Base-by-base conservation (phyloP, 352 stramenopile genomes). In the Pythium sp. region DNA sequence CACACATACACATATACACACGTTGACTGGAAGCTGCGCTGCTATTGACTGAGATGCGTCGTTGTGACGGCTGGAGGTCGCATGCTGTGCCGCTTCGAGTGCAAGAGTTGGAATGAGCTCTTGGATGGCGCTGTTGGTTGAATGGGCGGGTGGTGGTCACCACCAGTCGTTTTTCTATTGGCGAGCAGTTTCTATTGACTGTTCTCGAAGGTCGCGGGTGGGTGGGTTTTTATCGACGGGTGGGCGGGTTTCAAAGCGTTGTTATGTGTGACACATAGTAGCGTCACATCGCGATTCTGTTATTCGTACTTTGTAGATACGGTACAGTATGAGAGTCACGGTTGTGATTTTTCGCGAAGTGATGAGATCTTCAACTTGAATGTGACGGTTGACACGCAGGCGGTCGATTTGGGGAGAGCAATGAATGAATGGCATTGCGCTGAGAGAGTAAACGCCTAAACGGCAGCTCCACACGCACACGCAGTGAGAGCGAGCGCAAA, bases 161-260 rank as follows among this genome's bases (percentile, higher is more conserved):
- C 26, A 64, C 64, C 64, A 70, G 56, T 70, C 64, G 56, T 64
- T 70, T 68, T 62, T 57, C 49, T 62, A 62, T 57, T 62, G 61
- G 32, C 0, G 24, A 26, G n/a, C 20, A 3, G 22, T 38, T 38
- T 54, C 24, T 8, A 12, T 51, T 51, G 41, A 49, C 41, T 51
- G 18, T 51, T 51, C 43, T 51, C 43, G 43, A 51, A 51, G 43
- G 43, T 24, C 2, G 43, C 18, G 43, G 18, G 5, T 51, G 43
- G 18, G 15, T 47, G 41, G 41, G 41, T 47, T 47, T 47, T 0
- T 5, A 20, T 9, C 12, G 18, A 47, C 12, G 43, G 18, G 20
- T 49, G 43, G 43, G 43, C 22, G 41, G 41, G 41, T 49, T 32
- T 32, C 30, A 32, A 32, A 46, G 4, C 38, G 38, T 20, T 46